A percentile compares a stretch with the other conserved stretches of the same genome.
These are phyloP conservation scores for Colletotrichum magnum DNA, from an alignment of 2,329 filamentous ascomycete genomes.

Conservation along the genomic window DNA sequence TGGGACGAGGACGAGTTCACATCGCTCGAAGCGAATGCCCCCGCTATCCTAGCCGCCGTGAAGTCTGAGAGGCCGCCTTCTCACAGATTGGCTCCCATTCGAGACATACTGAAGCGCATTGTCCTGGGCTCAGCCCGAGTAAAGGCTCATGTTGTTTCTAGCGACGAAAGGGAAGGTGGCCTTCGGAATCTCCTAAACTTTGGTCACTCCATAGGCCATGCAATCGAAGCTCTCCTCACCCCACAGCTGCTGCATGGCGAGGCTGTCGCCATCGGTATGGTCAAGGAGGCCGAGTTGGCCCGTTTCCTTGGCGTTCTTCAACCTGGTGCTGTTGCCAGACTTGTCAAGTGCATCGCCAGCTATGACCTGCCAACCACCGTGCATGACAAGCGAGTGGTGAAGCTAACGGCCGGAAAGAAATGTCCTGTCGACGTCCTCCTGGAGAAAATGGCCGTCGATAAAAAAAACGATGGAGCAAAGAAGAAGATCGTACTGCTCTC, in stretches of 20 bases:
- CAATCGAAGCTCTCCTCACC: slow-evolving; percentile 94
- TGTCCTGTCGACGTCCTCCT: slow-evolving; percentile 90
- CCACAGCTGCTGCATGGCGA: slow-evolving; percentile 97
- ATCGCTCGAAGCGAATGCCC: slow-evolving; percentile 84
- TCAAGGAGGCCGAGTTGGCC: slow-evolving; percentile 95
- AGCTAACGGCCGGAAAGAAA: slow-evolving; percentile 86
- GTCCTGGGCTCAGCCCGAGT: slow-evolving; percentile 92
- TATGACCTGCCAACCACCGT: slow-evolving; percentile 91
- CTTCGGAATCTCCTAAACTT: slow-evolving; percentile 96
- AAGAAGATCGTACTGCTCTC: slow-evolving; percentile 97
- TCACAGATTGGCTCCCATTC: slow-evolving; percentile 77
- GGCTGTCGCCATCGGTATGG: slow-evolving; percentile 97
- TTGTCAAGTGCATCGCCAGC: slow-evolving; percentile 94
- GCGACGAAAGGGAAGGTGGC: slow-evolving; percentile 94
- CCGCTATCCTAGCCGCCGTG: slow-evolving; percentile 80
- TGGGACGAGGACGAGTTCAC: slow-evolving; percentile 92
- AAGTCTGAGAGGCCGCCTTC: slow-evolving; percentile 62
- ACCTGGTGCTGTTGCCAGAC: slow-evolving; percentile 87
- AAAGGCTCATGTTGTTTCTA: slow-evolving; percentile 94
- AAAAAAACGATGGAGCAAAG: slow-evolving; percentile 95
- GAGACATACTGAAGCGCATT: slow-evolving; percentile 79
- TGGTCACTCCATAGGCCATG: slow-evolving; percentile 97
- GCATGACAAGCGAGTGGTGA: slow-evolving; percentile 85
- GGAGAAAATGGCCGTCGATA: slow-evolving; percentile 96
- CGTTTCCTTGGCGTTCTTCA: slow-evolving; percentile 89